Conservation (phyloP, 2,329 filamentous ascomycete species). For the Aspergillus pseudoglaucus region DNA sequence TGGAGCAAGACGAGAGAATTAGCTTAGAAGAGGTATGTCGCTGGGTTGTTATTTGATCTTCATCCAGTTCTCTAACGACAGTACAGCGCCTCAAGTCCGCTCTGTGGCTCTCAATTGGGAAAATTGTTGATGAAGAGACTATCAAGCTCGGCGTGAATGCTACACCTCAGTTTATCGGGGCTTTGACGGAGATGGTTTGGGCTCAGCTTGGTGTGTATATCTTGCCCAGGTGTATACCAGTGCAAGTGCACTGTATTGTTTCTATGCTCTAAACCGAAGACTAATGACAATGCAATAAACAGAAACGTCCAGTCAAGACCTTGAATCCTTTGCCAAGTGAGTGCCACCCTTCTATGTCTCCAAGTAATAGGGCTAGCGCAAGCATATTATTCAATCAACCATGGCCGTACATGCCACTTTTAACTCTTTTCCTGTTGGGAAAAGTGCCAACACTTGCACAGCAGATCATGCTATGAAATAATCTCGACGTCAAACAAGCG, state of each 20-base stretch:
- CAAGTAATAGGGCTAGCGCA: not conserved
- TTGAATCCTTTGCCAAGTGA: constrained; percentile 58
- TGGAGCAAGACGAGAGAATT: constrained; percentile 24
- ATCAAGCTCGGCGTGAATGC: constrained; percentile 70
- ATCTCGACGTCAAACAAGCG: not conserved
- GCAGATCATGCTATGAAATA: not conserved
- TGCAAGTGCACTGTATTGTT: not conserved
- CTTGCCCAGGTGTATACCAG: not conserved
- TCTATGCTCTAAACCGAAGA: not conserved
- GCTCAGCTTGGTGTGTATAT: constrained; percentile 65
- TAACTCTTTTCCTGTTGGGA: not conserved
- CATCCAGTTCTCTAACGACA: not conserved
- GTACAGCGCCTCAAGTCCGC: constrained; percentile 75
- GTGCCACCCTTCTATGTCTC: constrained; percentile 6
- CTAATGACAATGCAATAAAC: not conserved
- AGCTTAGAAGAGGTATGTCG: constrained; percentile 29
- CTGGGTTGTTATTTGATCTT: too few relatives aligned
- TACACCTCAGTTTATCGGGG: constrained; percentile 83
- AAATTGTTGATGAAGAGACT: constrained; percentile 82
- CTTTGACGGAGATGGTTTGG: constrained; percentile 80
- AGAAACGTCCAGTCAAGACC: constrained; percentile 53
- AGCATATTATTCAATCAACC: too few relatives aligned
- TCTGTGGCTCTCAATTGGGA: constrained; percentile 76
- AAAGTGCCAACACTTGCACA: not conserved
- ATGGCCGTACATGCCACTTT: not conserved